phyloP scores from a whole-genome alignment of 495 filamentous ascomycete species.

The Aspergillus baeticus region DNA sequence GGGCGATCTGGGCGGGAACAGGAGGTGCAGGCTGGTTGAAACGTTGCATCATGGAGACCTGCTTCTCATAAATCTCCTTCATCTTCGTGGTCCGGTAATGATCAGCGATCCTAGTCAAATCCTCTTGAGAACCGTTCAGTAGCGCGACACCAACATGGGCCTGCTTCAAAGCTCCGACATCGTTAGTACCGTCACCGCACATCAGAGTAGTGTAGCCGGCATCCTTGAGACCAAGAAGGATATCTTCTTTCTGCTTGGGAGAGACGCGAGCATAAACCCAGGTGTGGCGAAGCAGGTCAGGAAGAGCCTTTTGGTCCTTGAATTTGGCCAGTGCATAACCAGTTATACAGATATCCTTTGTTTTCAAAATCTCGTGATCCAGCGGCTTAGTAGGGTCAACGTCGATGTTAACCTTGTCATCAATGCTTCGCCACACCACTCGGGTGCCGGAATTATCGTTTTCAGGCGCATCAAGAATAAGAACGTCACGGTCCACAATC shows the following conservation, averaged over 20 bases:
- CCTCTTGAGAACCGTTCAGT: slow-evolving; percentile 89
- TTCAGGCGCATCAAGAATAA: slow-evolving; percentile 94
- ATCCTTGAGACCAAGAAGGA: slow-evolving; percentile 91
- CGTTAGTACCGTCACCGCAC: slow-evolving; percentile 98
- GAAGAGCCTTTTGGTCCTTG: slow-evolving; percentile 72
- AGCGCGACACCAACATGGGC: slow-evolving; percentile 96
- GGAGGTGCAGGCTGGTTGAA: slow-evolving; percentile 92
- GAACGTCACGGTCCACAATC: slow-evolving; percentile 92
- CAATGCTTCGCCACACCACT: slow-evolving; percentile 92
- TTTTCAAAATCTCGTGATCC: slow-evolving; percentile 75
- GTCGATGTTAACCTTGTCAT: slow-evolving; percentile 84
- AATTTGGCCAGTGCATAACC: slow-evolving; percentile 91
- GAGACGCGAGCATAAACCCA: slow-evolving; percentile 99
- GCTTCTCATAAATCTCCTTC: slow-evolving; percentile 98
- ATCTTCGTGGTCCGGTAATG: slow-evolving; percentile 93
- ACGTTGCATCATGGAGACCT: slow-evolving; percentile 80
- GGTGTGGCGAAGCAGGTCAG: slow-evolving; percentile 75
- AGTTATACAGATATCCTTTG: slow-evolving; percentile 93
- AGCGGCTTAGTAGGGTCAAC: slow-evolving; percentile 82
- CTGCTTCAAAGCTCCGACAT: slow-evolving; percentile 97
- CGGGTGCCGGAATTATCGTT: slow-evolving; percentile 77
- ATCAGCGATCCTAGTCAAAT: slow-evolving; percentile 86
- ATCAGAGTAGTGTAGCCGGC: slow-evolving; percentile 97
- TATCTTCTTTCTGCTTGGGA: slow-evolving; percentile 98
- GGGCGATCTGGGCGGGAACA: slow-evolving; percentile 85